These are phyloP conservation scores for Russula sp. DNA, from an alignment of 768 basidiomycete species.

Conservation along the genomic window DNA sequence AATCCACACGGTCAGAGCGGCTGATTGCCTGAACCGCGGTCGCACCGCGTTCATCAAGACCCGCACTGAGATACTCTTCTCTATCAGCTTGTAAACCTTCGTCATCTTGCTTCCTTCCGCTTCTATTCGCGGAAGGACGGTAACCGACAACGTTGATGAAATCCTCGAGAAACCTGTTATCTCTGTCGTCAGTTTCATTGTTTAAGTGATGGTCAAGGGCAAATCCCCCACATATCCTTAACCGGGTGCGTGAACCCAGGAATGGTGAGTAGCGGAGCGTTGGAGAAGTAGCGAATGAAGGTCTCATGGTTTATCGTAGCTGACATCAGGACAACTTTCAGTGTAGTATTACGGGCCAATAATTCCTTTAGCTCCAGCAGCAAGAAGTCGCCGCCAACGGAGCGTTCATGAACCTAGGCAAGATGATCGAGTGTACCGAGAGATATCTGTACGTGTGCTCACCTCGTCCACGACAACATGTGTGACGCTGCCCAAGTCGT, in stretches of 20 bases:
- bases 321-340: slow-evolving; percentile 88
- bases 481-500: slow-evolving; percentile 61
- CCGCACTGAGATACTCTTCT: slow-evolving; percentile 42
- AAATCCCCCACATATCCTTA: slow-evolving; percentile 51
- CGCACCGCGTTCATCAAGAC: slow-evolving; percentile 47
- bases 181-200: not conserved
- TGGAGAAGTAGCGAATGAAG: slow-evolving; percentile 77
- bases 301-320: slow-evolving; percentile 90
- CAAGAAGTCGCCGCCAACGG: slow-evolving; percentile 86
- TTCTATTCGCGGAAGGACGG: slow-evolving; percentile 4
- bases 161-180: slow-evolving; percentile 22
- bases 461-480: slow-evolving; percentile 93
- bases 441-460: slow-evolving; percentile 14
- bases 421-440: not conserved
- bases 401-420: slow-evolving; percentile 80
- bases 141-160: slow-evolving; percentile 16
- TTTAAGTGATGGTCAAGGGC: not conserved
- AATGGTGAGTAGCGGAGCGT: slow-evolving; percentile 76
- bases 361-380: slow-evolving; percentile 79
- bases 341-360: slow-evolving; percentile 49
- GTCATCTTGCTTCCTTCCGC: slow-evolving; percentile 16
- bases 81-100: slow-evolving; percentile 14
- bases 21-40: slow-evolving; percentile 55
- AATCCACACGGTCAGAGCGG: slow-evolving; percentile 64
- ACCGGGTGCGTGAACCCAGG: slow-evolving; percentile 81